Evolutionary conservation across 2,329 filamentous ascomycete genomes (phyloP).

Genomic region (Pezicula radicicola): DNA sequence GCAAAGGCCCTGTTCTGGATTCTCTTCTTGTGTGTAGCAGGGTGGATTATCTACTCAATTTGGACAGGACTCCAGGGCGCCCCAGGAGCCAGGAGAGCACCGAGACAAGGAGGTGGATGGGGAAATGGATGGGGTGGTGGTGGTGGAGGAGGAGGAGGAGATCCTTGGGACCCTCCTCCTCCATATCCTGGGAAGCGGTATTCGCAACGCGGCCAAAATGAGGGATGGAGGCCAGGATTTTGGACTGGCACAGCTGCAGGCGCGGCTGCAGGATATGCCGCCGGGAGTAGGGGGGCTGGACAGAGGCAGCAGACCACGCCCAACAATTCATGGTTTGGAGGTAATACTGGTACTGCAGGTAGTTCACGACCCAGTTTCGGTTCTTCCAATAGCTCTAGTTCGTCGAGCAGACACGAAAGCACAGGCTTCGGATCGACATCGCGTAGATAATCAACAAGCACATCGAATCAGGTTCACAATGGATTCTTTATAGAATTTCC

Average conservation of each 20-base stretch:
- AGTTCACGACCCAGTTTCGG: constrained; percentile 32
- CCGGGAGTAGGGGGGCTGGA: constrained; percentile 41
- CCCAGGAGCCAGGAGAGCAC: constrained; percentile 9
- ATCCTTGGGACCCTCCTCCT: constrained; percentile 26
- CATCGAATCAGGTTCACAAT: constrained; percentile 3
- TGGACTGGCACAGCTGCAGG: constrained; percentile 63
- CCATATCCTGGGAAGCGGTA: constrained; percentile 26
- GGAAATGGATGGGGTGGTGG: constrained; percentile 40
- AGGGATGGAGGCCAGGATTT: constrained; percentile 70
- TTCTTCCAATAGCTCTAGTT: constrained; percentile 36
- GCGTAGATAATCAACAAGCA: constrained; percentile 41
- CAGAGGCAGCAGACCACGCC: constrained; percentile 32
- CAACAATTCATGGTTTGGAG: constrained; percentile 16
- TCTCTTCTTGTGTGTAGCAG: constrained; percentile 56
- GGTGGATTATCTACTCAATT: constrained; percentile 62
- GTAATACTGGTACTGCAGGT: constrained; percentile 19
- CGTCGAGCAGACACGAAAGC: constrained; percentile 57
- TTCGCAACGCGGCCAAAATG: constrained; percentile 19
- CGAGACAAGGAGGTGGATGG: constrained; percentile 36
- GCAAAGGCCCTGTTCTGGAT: constrained; percentile 52
- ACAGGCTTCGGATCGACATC: constrained; percentile 72
- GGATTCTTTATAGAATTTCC: constrained; percentile 4
- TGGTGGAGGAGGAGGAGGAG: constrained; percentile 11
- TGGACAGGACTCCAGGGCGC: background rate
- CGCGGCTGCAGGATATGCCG: constrained; percentile 65